Conservation (phyloP, 129 eudicot genomes). For the Chrysanthemum makinoi region DNA sequence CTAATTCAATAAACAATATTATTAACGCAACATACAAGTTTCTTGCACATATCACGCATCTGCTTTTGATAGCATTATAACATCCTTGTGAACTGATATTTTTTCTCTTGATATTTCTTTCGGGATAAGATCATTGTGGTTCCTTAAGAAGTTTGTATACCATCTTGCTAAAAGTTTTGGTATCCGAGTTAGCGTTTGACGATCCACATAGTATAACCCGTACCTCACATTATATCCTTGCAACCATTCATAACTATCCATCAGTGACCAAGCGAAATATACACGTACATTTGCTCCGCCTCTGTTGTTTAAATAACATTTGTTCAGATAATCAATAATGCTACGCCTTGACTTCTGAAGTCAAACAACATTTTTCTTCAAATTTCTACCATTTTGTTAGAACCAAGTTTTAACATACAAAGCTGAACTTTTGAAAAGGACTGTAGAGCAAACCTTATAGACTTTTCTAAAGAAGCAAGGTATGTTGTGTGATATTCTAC, state of each 20-base stretch:
- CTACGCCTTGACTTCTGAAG: neutral
- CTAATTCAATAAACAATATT: no score
- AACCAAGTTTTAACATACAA: neutral
- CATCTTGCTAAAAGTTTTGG: conserved; percentile 72
- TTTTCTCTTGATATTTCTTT: no score
- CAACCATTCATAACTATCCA: conserved; percentile 75
- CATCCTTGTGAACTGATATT: no score
- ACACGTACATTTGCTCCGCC: conserved; percentile 88
- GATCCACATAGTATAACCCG: conserved; percentile 67
- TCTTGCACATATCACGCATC: no score
- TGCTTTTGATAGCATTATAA: no score
- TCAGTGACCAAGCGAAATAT: conserved; percentile 67
- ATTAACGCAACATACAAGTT: no score
- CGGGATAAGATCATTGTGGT: conserved; percentile 22
- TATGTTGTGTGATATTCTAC: conserved; percentile 48
- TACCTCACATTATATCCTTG: conserved; percentile 43
- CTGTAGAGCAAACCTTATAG: conserved; percentile 50
- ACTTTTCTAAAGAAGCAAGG: conserved; percentile 53
- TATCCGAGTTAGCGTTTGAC: conserved; percentile 40
- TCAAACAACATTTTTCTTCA: neutral
- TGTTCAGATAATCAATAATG: neutral
- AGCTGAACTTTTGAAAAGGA: neutral
- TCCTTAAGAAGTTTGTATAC: conserved; percentile 52
- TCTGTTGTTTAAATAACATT: conserved; percentile 28
- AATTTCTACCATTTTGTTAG: no score